Percentiles rank a stretch among this genome's conserved stretches.
Conservation (phyloP, 352 stramenopile species). For the Phytophthora kernoviae region DNA sequence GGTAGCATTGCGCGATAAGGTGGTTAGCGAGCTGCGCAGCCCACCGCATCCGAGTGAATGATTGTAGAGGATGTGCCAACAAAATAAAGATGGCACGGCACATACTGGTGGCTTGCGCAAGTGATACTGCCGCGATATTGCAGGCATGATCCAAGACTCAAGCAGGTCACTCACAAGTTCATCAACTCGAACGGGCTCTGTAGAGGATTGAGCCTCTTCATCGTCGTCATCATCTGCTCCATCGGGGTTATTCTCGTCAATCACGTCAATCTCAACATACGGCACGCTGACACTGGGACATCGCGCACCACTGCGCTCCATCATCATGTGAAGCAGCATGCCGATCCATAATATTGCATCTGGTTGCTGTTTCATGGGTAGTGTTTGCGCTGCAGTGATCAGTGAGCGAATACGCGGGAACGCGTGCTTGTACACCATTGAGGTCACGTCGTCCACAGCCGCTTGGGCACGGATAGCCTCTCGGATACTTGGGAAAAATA, state of each 20-base stretch:
- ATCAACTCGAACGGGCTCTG: constrained; percentile 61
- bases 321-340: constrained; percentile 87
- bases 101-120: constrained; percentile 54
- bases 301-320: constrained; percentile 69
- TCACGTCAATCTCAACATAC: constrained; percentile 70
- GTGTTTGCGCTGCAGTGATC: constrained; percentile 40
- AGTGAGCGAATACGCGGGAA: constrained; percentile 61
- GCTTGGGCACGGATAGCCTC: constrained; percentile 39
- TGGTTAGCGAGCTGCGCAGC: constrained; percentile 51
- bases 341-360: constrained; percentile 66
- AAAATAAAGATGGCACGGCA: constrained; percentile 73
- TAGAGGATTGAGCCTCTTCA: constrained; percentile 43
- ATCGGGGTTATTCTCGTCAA: constrained; percentile 19
- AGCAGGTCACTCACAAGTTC: constrained; percentile 54
- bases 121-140: constrained; percentile 53
- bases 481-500: constrained; percentile 28
- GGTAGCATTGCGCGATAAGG: constrained; percentile 68
- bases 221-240: constrained; percentile 45
- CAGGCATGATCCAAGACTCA: constrained; percentile 58
- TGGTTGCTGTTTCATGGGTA: constrained; percentile 65
- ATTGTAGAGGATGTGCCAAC: constrained; percentile 65
- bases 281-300: constrained; percentile 71
- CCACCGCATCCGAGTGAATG: constrained; percentile 52
- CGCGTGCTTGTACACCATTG: constrained; percentile 69
- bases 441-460: constrained; percentile 67